phyloP scores from a whole-genome alignment of 108 stramenopile genomes.

The Pseudonitzschia multiseries region DNA sequence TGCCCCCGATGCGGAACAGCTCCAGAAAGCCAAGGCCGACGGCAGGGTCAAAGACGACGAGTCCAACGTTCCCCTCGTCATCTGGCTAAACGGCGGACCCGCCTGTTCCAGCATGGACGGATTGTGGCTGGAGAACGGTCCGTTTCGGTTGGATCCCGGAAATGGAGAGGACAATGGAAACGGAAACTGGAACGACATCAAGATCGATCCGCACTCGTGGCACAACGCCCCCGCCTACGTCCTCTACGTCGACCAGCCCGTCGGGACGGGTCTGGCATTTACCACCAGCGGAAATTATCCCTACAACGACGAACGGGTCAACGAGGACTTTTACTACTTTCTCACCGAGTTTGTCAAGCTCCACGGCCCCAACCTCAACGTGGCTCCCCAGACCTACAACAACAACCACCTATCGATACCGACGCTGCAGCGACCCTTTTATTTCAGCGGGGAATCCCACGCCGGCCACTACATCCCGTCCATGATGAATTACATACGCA shows the following conservation, averaged over 20 bases:
- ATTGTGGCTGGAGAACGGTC: slow-evolving; percentile 95
- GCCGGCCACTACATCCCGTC: slow-evolving; percentile 96
- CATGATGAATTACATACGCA: slow-evolving; percentile 89
- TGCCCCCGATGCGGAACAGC: slow-evolving; percentile 45
- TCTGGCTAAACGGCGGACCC: slow-evolving; percentile 91
- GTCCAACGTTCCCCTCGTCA: slow-evolving; percentile 68
- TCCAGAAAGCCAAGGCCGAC: slow-evolving; percentile 4
- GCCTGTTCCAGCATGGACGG: slow-evolving; percentile 97
- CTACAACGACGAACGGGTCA: slow-evolving; percentile 79
- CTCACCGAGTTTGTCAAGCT: slow-evolving; percentile 69
- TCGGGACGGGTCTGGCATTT: slow-evolving; percentile 85
- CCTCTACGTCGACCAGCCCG: slow-evolving; percentile 89
- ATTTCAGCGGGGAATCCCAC: slow-evolving; percentile 94
- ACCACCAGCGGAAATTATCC: slow-evolving; percentile 77
- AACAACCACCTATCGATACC: not conserved
- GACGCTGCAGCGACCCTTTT: slow-evolving; percentile 62
- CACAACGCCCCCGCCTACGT: slow-evolving; percentile 83
- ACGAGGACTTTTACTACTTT: slow-evolving; percentile 89
- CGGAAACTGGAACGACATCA: slow-evolving; percentile 46
- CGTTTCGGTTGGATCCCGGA: slow-evolving; percentile 64
- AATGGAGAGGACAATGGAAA: not conserved
- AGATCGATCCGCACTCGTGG: slow-evolving; percentile 74
- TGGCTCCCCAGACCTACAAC: slow-evolving; percentile 12
- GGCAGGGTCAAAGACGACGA: slow-evolving; percentile 13
- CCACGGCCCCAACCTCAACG: slow-evolving; percentile 70